These are phyloP conservation scores for Claviceps sp. DNA, from an alignment of 2,329 filamentous ascomycete species.

Conservation along the genomic window DNA sequence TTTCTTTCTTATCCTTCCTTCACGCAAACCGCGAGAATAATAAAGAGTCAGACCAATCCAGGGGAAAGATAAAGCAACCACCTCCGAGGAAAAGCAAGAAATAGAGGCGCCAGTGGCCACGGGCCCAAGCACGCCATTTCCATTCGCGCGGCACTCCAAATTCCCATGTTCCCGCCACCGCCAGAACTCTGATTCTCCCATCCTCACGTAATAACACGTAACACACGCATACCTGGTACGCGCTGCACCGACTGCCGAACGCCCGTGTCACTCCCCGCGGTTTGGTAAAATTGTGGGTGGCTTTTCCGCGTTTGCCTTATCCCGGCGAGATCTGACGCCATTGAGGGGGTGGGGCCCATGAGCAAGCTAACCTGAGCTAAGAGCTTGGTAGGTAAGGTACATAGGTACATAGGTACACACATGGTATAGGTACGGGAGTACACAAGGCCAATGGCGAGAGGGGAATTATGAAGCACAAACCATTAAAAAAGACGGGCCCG, in stretches of 20 bases:
- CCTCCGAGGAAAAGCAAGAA: neutral
- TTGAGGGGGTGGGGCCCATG: constrained; percentile 4
- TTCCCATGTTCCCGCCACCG: neutral
- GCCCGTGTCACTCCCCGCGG: no score
- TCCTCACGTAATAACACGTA: neutral
- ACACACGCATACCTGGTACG: neutral
- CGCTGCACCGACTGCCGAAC: neutral
- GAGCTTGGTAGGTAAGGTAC: neutral
- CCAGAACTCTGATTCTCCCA: neutral
- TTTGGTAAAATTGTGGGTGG: no score
- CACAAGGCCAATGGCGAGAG: no score
- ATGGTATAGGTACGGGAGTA: neutral
- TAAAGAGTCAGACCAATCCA: neutral
- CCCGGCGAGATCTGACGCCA: constrained; percentile 20
- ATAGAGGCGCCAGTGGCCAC: neutral
- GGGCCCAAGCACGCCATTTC: neutral
- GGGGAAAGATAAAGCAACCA: neutral
- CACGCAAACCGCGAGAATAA: no score
- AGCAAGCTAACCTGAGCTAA: no score
- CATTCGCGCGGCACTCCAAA: no score
- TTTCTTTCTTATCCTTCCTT: no score
- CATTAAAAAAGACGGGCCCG: no score
- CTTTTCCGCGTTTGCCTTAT: neutral
- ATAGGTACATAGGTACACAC: neutral
- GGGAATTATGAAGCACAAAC: no score